Evolutionary conservation across 2,329 filamentous ascomycete genomes (phyloP).

Genomic region (Paecilomyces fulvus): DNA sequence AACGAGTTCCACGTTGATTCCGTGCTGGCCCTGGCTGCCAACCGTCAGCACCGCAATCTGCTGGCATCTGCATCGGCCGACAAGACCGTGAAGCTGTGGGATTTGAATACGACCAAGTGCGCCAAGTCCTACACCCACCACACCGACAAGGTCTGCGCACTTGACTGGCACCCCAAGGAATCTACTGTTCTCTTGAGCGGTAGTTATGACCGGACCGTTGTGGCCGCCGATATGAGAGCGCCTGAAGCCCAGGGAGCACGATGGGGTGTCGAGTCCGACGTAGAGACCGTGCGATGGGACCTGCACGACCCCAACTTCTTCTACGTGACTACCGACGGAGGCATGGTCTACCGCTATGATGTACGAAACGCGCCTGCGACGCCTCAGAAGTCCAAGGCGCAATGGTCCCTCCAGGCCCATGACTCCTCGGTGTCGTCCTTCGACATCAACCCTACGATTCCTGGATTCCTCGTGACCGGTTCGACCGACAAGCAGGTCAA

Average conservation of each 20-base stretch:
- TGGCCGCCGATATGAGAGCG: slow-evolving; percentile 93
- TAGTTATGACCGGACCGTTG: slow-evolving; percentile 88
- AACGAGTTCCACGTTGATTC: slow-evolving; percentile 91
- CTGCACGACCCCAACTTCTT: slow-evolving; percentile 89
- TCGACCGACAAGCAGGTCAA: slow-evolving; percentile 94
- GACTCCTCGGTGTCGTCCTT: slow-evolving; percentile 87
- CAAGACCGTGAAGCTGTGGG: slow-evolving; percentile 97
- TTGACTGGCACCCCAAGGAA: slow-evolving; percentile 86
- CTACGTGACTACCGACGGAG: slow-evolving; percentile 88
- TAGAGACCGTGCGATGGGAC: slow-evolving; percentile 89
- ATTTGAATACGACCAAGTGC: slow-evolving; percentile 82
- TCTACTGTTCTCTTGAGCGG: slow-evolving; percentile 84
- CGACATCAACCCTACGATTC: slow-evolving; percentile 81
- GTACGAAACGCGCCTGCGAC: slow-evolving; percentile 65
- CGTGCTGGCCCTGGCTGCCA: slow-evolving; percentile 81
- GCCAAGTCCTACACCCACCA: slow-evolving; percentile 95
- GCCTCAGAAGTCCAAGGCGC: slow-evolving; percentile 67
- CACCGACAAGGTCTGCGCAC: slow-evolving; percentile 93
- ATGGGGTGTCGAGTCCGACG: slow-evolving; percentile 93
- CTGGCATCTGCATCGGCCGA: slow-evolving; percentile 92
- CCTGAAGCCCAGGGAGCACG: slow-evolving; percentile 71
- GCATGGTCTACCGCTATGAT: slow-evolving; percentile 88
- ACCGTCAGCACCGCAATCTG: slow-evolving; percentile 87
- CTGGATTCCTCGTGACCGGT: slow-evolving; percentile 87
- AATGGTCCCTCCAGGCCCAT: slow-evolving; percentile 94